A percentile compares a stretch with the other conserved stretches of the same genome.
phyloP scores from a whole-genome alignment of 495 filamentous ascomycete genomes.

The Rhypophila decipiens region DNA sequence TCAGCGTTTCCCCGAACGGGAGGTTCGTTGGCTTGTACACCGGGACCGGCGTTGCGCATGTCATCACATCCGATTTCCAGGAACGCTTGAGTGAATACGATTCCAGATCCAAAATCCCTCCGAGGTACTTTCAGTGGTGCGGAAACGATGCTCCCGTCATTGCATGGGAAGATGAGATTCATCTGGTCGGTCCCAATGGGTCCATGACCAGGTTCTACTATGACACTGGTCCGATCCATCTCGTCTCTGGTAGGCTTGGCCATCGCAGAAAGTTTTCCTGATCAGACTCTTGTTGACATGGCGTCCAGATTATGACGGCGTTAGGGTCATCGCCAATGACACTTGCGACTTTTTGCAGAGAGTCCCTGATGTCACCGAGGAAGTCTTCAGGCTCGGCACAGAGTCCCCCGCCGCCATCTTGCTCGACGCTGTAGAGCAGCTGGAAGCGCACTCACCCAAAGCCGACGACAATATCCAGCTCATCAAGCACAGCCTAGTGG shows the following conservation, averaged over 20 bases:
- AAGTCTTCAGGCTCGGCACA: slow-evolving; percentile 83
- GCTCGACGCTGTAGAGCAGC: slow-evolving; percentile 82
- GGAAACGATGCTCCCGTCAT: slow-evolving; percentile 91
- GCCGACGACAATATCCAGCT: slow-evolving; percentile 96
- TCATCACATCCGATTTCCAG: slow-evolving; percentile 92
- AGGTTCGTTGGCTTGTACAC: slow-evolving; percentile 83
- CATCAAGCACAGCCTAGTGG: slow-evolving; percentile 76
- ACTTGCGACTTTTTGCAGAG: slow-evolving; percentile 93
- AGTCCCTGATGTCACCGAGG: slow-evolving; percentile 79
- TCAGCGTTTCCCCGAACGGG: slow-evolving; percentile 84
- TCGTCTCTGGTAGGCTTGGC: slow-evolving; percentile 62
- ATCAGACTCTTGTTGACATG: slow-evolving; percentile 17
- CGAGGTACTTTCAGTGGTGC: slow-evolving; percentile 90
- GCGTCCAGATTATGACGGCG: slow-evolving; percentile 76
- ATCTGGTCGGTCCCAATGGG: slow-evolving; percentile 81
- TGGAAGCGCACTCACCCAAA: slow-evolving; percentile 91
- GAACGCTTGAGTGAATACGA: slow-evolving; percentile 87
- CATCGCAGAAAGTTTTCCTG: background rate
- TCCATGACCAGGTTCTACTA: slow-evolving; percentile 80
- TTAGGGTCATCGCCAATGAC: slow-evolving; percentile 81
- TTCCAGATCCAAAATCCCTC: slow-evolving; percentile 74
- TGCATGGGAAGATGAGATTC: slow-evolving; percentile 98
- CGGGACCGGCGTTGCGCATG: slow-evolving; percentile 77
- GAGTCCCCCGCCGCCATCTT: slow-evolving; percentile 77
- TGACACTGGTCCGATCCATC: slow-evolving; percentile 74